These are phyloP conservation scores for Russula lepida DNA, from an alignment of 768 basidiomycete genomes.

Conservation along the genomic window DNA sequence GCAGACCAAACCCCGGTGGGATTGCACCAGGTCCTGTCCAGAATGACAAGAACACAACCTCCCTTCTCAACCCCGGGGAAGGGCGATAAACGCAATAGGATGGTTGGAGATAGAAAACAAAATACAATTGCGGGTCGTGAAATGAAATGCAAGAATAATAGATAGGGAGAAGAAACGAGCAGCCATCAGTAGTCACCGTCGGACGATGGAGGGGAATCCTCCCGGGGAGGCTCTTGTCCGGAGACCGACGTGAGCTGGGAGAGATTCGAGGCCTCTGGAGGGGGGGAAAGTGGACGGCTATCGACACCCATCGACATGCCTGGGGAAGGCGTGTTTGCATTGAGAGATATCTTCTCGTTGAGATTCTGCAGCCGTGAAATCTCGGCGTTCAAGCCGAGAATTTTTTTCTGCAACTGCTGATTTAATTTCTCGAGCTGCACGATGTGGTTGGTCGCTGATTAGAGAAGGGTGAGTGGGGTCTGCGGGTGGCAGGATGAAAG, in stretches of 20 bases:
- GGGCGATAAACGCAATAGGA: conserved; percentile 5
- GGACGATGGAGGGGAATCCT: conserved; percentile 45
- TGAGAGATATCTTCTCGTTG: conserved; percentile 79
- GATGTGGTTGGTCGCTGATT: conserved; percentile 71
- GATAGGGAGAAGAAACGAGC: conserved; percentile 17
- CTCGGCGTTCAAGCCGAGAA: conserved; percentile 58
- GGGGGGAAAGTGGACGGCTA: conserved; percentile 52
- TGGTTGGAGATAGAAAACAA: conserved; percentile 25
- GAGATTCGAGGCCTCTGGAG: conserved; percentile 44
- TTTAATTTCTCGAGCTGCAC: conserved; percentile 62
- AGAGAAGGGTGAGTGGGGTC: conserved; percentile 5
- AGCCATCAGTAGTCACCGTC: conserved; percentile 29
- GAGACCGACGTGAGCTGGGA: conserved; percentile 46
- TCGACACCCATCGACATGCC: conserved; percentile 35
- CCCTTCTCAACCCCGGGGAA: conserved; percentile 14
- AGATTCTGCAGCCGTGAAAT: conserved; percentile 60
- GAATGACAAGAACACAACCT: conserved; percentile 14
- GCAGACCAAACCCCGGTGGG: conserved; percentile 30
- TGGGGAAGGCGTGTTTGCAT: conserved; percentile 48
- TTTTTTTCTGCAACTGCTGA: conserved; percentile 60
- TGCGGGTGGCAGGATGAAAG: conserved; percentile 7
- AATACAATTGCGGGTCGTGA: conserved; percentile 24
- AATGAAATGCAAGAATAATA: conserved; percentile 21
- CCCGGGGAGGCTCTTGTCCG: conserved; percentile 54
- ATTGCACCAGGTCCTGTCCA: conserved; percentile 23